Conservation (phyloP, 352 stramenopile species). For the Blastocystis sp. region DNA sequence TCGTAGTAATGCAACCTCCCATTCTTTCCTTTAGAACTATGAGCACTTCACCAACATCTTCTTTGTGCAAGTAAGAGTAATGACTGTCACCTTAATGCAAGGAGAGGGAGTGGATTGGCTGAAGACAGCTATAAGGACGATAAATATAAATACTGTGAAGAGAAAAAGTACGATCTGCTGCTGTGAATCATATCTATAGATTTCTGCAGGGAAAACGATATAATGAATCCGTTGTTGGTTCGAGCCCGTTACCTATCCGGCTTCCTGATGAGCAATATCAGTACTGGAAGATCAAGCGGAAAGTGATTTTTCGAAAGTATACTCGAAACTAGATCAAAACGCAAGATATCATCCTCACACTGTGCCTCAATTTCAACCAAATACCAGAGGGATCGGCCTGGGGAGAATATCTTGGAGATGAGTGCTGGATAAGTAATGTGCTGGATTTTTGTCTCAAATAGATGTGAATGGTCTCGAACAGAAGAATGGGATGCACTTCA, state of each 20-base stretch:
- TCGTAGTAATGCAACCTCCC: no score
- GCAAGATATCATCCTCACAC: neutral
- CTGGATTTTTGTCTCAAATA: neutral
- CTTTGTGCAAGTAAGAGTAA: no score
- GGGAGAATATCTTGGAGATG: neutral
- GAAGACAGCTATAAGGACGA: neutral
- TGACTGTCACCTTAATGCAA: no score
- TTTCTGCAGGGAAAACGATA: conserved; percentile 30
- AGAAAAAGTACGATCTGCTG: neutral
- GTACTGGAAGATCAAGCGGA: conserved; percentile 6
- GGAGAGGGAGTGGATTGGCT: neutral
- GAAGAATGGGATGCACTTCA: conserved; percentile 6
- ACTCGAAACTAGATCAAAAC: conserved; percentile 17
- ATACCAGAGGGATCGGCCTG: neutral
- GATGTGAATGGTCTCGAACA: conserved; percentile 16
- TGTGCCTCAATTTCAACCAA: conserved; percentile 25
- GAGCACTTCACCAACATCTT: no score
- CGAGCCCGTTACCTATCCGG: neutral
- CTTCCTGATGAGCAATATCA: neutral
- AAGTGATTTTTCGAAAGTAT: neutral
- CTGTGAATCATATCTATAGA: neutral
- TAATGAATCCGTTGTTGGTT: conserved; percentile 20
- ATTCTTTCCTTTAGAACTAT: no score
- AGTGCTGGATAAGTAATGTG: conserved; percentile 25
- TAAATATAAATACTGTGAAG: neutral